Conservation (phyloP, 2,329 filamentous ascomycete species). For the Teratosphaeriaceae sp. region DNA sequence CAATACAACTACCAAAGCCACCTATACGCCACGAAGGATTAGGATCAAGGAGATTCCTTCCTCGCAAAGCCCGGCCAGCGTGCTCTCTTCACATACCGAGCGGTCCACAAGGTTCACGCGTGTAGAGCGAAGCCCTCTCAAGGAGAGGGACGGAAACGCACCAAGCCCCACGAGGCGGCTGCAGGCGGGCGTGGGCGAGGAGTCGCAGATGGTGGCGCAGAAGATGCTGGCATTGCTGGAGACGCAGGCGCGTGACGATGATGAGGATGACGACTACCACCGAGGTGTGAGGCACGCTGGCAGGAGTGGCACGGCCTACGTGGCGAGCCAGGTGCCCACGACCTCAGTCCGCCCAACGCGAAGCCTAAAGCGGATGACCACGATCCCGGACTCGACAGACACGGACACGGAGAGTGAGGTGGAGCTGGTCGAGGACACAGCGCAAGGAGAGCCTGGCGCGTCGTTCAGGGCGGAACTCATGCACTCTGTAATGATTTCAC, state of each 20-base stretch:
- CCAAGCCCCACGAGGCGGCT: neutral
- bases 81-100: slow-evolving; percentile 11
- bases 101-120: slow-evolving; percentile 1
- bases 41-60: slow-evolving; percentile 14
- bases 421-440: no score
- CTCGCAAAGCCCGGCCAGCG: slow-evolving; percentile 18
- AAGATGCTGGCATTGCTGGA: neutral
- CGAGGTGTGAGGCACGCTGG: no score
- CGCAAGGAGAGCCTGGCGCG: no score
- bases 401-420: neutral
- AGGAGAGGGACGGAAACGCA: slow-evolving; percentile 13
- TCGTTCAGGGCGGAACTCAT: no score
- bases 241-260: neutral
- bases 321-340: neutral
- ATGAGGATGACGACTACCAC: no score
- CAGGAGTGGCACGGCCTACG: no score
- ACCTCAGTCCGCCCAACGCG: no score
- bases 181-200: neutral
- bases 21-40: slow-evolving; percentile 11
- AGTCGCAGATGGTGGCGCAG: slow-evolving; percentile 1
- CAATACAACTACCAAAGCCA: neutral
- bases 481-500: no score
- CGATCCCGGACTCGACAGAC: neutral
- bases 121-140: slow-evolving; percentile 11
- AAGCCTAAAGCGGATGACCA: neutral